A percentile compares a stretch with the other conserved stretches of the same genome.
These are phyloP conservation scores for Globisporangium recalcitrans DNA, from an alignment of 352 stramenopile species.

Conservation along the genomic window DNA sequence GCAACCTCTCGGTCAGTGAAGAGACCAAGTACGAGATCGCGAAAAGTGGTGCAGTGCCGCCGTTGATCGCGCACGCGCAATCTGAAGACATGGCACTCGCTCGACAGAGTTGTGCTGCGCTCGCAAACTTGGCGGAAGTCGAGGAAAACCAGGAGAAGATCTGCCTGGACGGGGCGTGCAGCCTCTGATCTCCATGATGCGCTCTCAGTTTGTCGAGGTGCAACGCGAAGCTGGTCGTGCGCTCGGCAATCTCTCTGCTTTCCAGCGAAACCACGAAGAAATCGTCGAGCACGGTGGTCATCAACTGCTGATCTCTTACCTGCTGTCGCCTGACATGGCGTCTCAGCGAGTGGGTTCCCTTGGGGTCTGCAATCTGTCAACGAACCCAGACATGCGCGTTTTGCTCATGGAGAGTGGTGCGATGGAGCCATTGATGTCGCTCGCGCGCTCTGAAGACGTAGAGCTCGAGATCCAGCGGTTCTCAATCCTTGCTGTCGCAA, in stretches of 20 bases:
- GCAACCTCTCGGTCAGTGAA: slow-evolving; percentile 93
- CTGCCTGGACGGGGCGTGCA: slow-evolving; percentile 88
- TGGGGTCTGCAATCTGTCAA: slow-evolving; percentile 94
- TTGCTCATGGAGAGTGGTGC: slow-evolving; percentile 90
- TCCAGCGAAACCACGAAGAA: slow-evolving; percentile 83
- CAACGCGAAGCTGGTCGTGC: slow-evolving; percentile 89
- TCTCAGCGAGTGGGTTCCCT: slow-evolving; percentile 91
- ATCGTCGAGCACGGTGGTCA: slow-evolving; percentile 92
- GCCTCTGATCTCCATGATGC: slow-evolving; percentile 92
- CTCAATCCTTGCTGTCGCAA: slow-evolving; percentile 90
- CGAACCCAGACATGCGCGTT: slow-evolving; percentile 85
- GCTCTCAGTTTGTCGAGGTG: slow-evolving; percentile 93
- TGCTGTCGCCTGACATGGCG: slow-evolving; percentile 92
- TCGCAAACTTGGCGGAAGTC: slow-evolving; percentile 94
- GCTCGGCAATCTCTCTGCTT: slow-evolving; percentile 91
- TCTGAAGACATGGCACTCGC: slow-evolving; percentile 92
- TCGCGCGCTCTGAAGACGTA: slow-evolving; percentile 91
- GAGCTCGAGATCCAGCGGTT: slow-evolving; percentile 95
- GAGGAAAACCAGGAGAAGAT: slow-evolving; percentile 95
- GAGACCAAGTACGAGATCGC: slow-evolving; percentile 97
- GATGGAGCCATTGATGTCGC: slow-evolving; percentile 94
- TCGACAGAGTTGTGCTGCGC: slow-evolving; percentile 86
- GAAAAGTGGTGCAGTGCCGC: slow-evolving; percentile 89
- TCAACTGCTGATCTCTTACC: slow-evolving; percentile 93
- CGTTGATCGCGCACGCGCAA: slow-evolving; percentile 89